Evolutionary conservation across 371 early-diverging fungal species (phyloP).

Genomic region (Massospora cicadina): DNA sequence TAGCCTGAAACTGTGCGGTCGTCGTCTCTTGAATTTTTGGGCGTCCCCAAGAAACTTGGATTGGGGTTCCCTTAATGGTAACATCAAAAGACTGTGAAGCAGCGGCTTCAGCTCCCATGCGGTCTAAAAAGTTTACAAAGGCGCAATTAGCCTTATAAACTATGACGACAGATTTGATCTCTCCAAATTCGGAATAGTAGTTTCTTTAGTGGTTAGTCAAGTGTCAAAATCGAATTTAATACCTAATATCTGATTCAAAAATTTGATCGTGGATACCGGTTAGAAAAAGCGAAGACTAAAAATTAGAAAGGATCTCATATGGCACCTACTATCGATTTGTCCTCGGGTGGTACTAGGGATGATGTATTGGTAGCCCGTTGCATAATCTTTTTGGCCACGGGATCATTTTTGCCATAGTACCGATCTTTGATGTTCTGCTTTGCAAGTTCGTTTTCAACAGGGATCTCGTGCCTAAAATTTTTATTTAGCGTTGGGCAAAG

Average conservation of each 20-base stretch:
- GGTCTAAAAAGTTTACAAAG: slow-evolving; percentile 68
- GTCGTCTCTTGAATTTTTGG: slow-evolving; percentile 35
- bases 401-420: slow-evolving; percentile 83
- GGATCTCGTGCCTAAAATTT: slow-evolving; percentile 58
- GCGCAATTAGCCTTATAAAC: slow-evolving; percentile 63
- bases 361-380: slow-evolving; percentile 23
- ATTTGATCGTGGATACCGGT: slow-evolving; percentile 47
- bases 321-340: slow-evolving; percentile 38
- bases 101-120: slow-evolving; percentile 59
- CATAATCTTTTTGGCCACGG: slow-evolving; percentile 76
- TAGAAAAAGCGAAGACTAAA: slow-evolving; percentile 58
- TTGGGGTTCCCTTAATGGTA: slow-evolving; percentile 24
- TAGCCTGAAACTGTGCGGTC: slow-evolving; percentile 15
- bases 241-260: slow-evolving; percentile 47
- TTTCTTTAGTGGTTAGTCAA: slow-evolving; percentile 20
- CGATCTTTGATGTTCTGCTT: slow-evolving; percentile 85
- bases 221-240: slow-evolving; percentile 12
- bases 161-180: slow-evolving; percentile 72
- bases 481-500: not conserved
- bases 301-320: not conserved
- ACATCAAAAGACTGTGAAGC: slow-evolving; percentile 32
- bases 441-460: slow-evolving; percentile 56
- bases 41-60: slow-evolving; percentile 41
- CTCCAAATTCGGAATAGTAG: slow-evolving; percentile 66
- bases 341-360: slow-evolving; percentile 36